These are phyloP conservation scores for Crithidia acanthocephali DNA, from an alignment of 208 protist genomes.

Conservation along the genomic window DNA sequence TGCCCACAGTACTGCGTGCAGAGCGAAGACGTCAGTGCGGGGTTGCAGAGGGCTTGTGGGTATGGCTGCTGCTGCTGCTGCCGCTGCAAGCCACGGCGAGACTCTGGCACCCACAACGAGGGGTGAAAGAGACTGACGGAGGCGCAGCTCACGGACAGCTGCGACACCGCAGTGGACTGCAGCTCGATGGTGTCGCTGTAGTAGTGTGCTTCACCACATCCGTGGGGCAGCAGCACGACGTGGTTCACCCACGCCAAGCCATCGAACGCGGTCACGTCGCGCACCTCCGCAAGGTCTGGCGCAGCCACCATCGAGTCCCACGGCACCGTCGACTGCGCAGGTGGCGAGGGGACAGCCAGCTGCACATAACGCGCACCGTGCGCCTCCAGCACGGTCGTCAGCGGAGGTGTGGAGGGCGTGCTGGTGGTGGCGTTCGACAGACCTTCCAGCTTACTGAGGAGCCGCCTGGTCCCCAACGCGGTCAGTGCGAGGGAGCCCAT, in stretches of 20 bases:
- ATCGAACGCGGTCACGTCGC: slow-evolving; percentile 2
- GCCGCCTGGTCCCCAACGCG: slow-evolving; percentile 7
- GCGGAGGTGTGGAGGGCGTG: background rate
- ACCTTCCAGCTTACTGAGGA: slow-evolving; percentile 8
- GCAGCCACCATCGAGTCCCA: background rate
- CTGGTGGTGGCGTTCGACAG: background rate
- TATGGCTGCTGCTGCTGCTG: no score
- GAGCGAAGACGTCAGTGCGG: background rate
- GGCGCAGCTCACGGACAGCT: background rate
- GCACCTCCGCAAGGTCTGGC: background rate
- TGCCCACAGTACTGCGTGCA: slow-evolving; percentile 54
- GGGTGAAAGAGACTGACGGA: slow-evolving; percentile 18
- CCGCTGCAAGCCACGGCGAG: background rate
- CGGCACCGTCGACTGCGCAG: background rate
- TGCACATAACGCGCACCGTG: slow-evolving; percentile 21
- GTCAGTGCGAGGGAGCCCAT: slow-evolving; percentile 36
- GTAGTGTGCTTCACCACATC: slow-evolving; percentile 39
- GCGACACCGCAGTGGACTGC: background rate
- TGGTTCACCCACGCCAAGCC: slow-evolving; percentile 34
- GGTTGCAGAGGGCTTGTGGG: background rate
- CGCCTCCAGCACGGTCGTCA: background rate
- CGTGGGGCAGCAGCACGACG: slow-evolving; percentile 33
- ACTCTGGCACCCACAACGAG: slow-evolving; percentile 19
- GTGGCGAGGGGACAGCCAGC: slow-evolving; percentile 10
- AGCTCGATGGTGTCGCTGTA: background rate